phyloP scores from a whole-genome alignment of 139 green algal genomes.

The Tetradesmus obliquus region DNA sequence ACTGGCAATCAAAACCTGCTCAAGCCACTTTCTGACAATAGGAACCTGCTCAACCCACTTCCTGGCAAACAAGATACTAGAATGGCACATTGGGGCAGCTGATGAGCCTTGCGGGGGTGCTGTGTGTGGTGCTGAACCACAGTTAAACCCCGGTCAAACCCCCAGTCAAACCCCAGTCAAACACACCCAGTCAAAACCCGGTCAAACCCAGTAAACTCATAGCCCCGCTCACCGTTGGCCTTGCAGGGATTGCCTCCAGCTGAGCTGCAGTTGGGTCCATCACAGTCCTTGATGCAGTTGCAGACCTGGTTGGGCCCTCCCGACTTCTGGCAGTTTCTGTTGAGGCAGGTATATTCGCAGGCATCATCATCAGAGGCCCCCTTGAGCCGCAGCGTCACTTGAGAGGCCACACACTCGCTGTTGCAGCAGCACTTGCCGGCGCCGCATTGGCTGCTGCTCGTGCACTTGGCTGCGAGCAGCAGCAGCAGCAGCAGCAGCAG shows the following conservation, averaged over 20 bases:
- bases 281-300: not conserved
- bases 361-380: not conserved
- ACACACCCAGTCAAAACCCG: too few relatives aligned
- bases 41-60: too few relatives aligned
- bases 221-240: not conserved
- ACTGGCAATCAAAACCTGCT: too few relatives aligned
- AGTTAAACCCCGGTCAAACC: too few relatives aligned
- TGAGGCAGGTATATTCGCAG: not conserved
- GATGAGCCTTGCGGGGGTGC: too few relatives aligned
- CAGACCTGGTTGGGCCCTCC: not conserved
- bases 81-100: too few relatives aligned
- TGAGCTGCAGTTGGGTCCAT: not conserved
- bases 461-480: not conserved
- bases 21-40: too few relatives aligned
- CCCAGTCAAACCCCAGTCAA: too few relatives aligned
- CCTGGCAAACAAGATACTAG: too few relatives aligned
- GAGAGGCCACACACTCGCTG: not conserved
- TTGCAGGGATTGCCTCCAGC: not conserved
- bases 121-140: too few relatives aligned
- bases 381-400: not conserved
- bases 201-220: too few relatives aligned
- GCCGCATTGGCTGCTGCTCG: not conserved
- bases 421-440: not conserved
- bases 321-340: not conserved
- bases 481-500: not conserved